Evolutionary conservation across 176 grass and related monocot genomes (phyloP), one percentile per base, ranked within the genome.

Genomic region (Carex littledalei): DNA sequence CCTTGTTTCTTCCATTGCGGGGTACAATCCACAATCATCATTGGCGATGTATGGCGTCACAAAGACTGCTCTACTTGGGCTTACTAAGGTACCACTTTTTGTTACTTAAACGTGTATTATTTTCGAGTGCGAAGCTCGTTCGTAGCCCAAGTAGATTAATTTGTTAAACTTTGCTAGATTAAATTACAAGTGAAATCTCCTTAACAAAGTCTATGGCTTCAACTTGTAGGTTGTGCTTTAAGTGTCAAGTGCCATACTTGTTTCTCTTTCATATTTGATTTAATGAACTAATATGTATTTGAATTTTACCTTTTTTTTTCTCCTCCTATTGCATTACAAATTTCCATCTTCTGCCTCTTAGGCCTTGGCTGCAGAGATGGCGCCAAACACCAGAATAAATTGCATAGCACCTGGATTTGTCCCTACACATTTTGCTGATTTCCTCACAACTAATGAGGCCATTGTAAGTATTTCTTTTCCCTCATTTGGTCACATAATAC

Each of bases 371-470:
- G 55, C 91, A 67, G 96, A 95, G 81, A 94, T 98, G 93, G 89
- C 91, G 4, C 95, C 93, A 86, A 45, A 95, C 83, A 94, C 93
- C 79, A 93, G 95, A 79, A 91, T 98, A 67, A 98, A 98, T 86
- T 98, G 96, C 85, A 88, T 98, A 85, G 96, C 96, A 73, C 96
- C 96, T 88, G 96, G 96, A 88, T 98, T 98, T 84, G 96, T 98
- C 74, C 96, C 96, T 37, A 98, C 96, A 22, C 84, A 87, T 83
- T 98, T 98, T 90, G 91, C 96, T 89, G 63, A 82, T 81, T 98
- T 98, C 77, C 90, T 95, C 22, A 92, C 87, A 60, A 88, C 78
- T 80, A 92, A 95, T 87, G 93, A 88, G 14, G 69, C 84, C 63
- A 14, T 98, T 84, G 96, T 98, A 86, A 88, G 96, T 89, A 80